phyloP scores from a whole-genome alignment of 2,329 filamentous ascomycete genomes.

The Thyridium curvatum region DNA sequence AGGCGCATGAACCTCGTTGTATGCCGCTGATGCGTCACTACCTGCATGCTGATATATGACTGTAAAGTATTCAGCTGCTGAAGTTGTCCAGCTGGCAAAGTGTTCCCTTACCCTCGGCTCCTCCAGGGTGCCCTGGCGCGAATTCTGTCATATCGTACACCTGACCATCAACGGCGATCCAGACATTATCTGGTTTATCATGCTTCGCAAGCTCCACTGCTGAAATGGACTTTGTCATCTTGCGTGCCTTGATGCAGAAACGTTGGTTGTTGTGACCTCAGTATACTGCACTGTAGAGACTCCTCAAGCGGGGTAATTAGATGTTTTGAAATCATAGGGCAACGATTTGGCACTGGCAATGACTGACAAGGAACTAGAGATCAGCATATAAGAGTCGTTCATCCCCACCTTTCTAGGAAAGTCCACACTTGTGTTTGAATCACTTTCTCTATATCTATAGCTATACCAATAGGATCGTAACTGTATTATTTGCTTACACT shows the following conservation, averaged over 20 bases:
- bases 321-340: too few species aligned
- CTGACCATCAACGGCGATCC: conserved; percentile 62
- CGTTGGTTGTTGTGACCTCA: too few species aligned
- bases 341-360: too few species aligned
- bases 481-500: too few species aligned
- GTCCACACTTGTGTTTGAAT: too few species aligned
- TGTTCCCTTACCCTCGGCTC: conserved; percentile 19
- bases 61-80: conserved; percentile 16
- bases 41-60: conserved; percentile 45
- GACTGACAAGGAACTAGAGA: too few species aligned
- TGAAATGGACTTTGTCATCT: neutral
- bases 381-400: too few species aligned
- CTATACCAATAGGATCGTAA: too few species aligned
- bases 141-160: conserved; percentile 68
- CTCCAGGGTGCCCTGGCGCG: conserved; percentile 33
- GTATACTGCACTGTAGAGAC: too few species aligned
- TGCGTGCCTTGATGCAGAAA: neutral
- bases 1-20: conserved; percentile 41
- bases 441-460: too few species aligned
- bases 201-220: conserved; percentile 36
- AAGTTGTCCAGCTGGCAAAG: neutral
- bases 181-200: conserved; percentile 43
- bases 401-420: too few species aligned
- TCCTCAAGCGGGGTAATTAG: too few species aligned
- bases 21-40: conserved; percentile 46